Percentiles rank a stretch among this genome's conserved stretches.
These are phyloP conservation scores for Loxodes magnus DNA, from an alignment of 73 alveolate genomes.

Conservation along the genomic window DNA sequence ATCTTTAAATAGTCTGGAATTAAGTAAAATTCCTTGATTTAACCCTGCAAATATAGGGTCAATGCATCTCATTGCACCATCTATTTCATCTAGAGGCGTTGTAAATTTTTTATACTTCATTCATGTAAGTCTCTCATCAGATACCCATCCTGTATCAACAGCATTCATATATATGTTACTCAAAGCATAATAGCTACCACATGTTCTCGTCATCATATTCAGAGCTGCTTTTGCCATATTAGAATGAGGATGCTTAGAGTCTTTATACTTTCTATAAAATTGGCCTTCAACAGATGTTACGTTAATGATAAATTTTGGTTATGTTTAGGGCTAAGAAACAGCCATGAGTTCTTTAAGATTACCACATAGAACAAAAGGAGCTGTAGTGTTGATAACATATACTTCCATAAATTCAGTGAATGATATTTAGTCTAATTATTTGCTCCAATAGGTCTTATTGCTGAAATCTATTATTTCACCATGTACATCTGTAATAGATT, in stretches of 20 bases:
- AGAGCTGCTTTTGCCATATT: conserved; percentile 96
- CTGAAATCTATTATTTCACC: background rate
- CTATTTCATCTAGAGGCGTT: conserved; percentile 41
- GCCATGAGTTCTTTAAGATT: conserved; percentile 57
- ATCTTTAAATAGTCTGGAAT: conserved; percentile 23
- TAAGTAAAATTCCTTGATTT: conserved; percentile 5
- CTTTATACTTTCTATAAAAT: conserved; percentile 69
- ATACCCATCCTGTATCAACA: conserved; percentile 97
- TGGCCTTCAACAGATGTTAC: conserved; percentile 95
- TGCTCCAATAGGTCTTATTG: conserved; percentile 3
- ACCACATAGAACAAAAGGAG: conserved; percentile 84
- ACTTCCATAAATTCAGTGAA: conserved; percentile 27
- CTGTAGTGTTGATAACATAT: conserved; percentile 64
- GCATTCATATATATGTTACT: conserved; percentile 61
- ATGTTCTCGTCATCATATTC: conserved; percentile 86
- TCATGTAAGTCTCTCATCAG: conserved; percentile 44
- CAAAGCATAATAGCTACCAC: conserved; percentile 52
- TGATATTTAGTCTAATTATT: conserved; percentile 19
- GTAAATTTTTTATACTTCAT: background rate
- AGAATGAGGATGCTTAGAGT: conserved; percentile 86
- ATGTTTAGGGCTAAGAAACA: conserved; percentile 31
- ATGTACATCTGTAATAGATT: conserved; percentile 3
- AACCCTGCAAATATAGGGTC: conserved; percentile 30
- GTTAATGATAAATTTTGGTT: conserved; percentile 58
- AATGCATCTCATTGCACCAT: conserved; percentile 21